Evolutionary conservation across 139 green algal genomes (phyloP), one percentile per base, ranked within the genome.

Genomic region (Asterochloris sp.): DNA sequence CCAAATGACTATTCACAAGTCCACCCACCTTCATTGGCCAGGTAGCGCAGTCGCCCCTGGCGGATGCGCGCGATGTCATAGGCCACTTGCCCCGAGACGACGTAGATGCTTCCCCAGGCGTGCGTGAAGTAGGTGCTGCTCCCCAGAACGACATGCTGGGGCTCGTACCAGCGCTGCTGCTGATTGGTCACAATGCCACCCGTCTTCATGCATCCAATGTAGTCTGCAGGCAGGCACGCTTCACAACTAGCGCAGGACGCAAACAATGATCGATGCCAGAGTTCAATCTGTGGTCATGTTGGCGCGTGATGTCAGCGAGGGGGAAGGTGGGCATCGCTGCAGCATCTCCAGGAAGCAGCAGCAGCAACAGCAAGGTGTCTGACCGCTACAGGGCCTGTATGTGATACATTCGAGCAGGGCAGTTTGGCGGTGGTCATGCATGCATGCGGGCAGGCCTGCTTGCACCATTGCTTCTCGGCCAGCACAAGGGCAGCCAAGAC

Each of bases 191-290:
- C 81, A 19, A 94, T 86, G 0, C 76, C 26, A 0, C 91, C 91
- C 24, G 74, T 91, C 84, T 94, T 94, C 90, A 94, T 94, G 86
- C 91, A 94, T 0, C 91, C 91, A 27, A 94, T 78, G 61, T 94
- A 94, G 74, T 92, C 91, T 87, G 82, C 81, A 67, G 0, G 38
- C 9, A 29, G 19, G 21, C 13, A 23, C 15, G 10, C 27, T 23
- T 15, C 9, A 38, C 17, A 8, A 23, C 66, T 71, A 8, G 6
- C 6, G 38, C 38, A 6, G 38, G 6, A 54, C 38, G 6, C 38
- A 54, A 6, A 10, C 23, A 26, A 62, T 76, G 71, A 1, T 76
- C 6, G 23, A 76, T 27, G 23, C 28, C 21, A 19, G 71, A n/a
- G n/a, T n/a, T n/a, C 6, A n/a, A 19, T 1, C 19, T 19, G 2